These are phyloP conservation scores for Taiozyma onychis DNA, from an alignment of 1,139 yeast genomes.

Conservation along the genomic window DNA sequence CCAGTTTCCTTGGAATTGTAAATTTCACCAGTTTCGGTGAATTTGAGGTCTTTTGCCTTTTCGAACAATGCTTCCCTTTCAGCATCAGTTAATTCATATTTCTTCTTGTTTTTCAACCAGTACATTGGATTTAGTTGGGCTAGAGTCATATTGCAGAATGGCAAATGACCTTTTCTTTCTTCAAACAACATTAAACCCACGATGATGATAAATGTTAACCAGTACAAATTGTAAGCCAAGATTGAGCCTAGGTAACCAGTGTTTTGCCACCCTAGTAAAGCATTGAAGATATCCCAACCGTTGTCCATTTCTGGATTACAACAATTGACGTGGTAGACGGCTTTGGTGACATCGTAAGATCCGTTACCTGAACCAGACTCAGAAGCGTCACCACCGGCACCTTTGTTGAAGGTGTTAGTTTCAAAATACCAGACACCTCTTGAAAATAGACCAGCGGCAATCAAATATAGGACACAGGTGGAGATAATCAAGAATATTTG, in stretches of 20 bases:
- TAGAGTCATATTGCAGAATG: conserved; percentile 47
- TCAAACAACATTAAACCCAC: conserved; percentile 59
- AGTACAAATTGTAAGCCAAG: conserved; percentile 75
- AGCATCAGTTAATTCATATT: conserved; percentile 46
- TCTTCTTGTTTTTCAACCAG: conserved; percentile 62
- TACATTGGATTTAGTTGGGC: conserved; percentile 65
- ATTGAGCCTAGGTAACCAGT: conserved; percentile 88
- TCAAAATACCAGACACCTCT: conserved; percentile 88
- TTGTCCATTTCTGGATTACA: conserved; percentile 85
- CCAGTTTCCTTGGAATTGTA: conserved; percentile 5
- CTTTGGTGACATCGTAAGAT: conserved; percentile 66
- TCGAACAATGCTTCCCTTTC: conserved; percentile 52
- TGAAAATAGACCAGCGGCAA: conserved; percentile 84
- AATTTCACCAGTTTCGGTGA: conserved; percentile 25
- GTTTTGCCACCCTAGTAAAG: conserved; percentile 86
- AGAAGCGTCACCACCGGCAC: conserved; percentile 84
- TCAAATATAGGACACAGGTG: conserved; percentile 76
- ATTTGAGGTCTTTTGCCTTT: conserved; percentile 33
- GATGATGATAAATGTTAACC: conserved; percentile 59
- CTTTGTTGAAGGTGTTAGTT: conserved; percentile 50
- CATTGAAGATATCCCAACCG: conserved; percentile 92
- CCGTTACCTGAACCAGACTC: conserved; percentile 93
- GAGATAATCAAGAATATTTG: conserved; percentile 77
- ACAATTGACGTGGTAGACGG: conserved; percentile 94
- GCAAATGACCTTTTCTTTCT: conserved; percentile 64